A percentile compares a stretch with the other conserved stretches of the same genome.
Conservation (phyloP, 192 early-diverging fungal species). For the Powellomyces hirtus region DNA sequence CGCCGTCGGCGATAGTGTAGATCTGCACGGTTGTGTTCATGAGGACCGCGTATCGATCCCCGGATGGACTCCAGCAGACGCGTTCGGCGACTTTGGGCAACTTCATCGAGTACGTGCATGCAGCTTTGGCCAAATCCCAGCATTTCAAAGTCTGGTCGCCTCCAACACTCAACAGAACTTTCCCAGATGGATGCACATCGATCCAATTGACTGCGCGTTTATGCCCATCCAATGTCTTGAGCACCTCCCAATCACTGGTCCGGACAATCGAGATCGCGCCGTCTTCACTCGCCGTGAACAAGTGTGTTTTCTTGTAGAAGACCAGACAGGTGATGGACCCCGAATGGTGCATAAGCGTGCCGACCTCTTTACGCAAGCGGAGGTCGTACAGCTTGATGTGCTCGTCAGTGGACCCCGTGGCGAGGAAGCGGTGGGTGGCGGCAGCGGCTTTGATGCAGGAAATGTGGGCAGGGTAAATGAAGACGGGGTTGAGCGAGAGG, state of each 20-base stretch:
- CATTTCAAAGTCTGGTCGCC: conserved; percentile 44
- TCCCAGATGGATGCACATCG: conserved; percentile 93
- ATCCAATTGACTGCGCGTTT: conserved; percentile 73
- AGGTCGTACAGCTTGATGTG: conserved; percentile 90
- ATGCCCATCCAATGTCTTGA: conserved; percentile 76
- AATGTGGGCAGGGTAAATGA: conserved; percentile 95
- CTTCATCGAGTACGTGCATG: conserved; percentile 41
- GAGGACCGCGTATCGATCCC: conserved; percentile 37
- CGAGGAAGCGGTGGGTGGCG: conserved; percentile 61
- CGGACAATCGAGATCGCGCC: conserved; percentile 85
- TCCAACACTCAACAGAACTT: conserved; percentile 81
- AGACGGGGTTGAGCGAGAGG: conserved; percentile 65
- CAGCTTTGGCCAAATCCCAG: conserved; percentile 49
- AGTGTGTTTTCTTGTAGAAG: conserved; percentile 78
- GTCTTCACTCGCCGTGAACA: conserved; percentile 89
- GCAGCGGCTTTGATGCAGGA: conserved; percentile 89
- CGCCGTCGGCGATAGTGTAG: conserved; percentile 18
- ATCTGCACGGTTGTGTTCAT: conserved; percentile 36
- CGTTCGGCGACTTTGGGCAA: conserved; percentile 29
- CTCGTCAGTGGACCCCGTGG: conserved; percentile 96
- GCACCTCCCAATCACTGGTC: conserved; percentile 94
- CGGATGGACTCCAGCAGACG: conserved; percentile 38
- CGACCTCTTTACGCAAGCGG: conserved; percentile 82
- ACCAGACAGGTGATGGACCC: conserved; percentile 86
- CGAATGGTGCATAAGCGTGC: conserved; percentile 85